Conservation (phyloP, 1,284 basidiomycete species). For the Heterobasidion occidentale region DNA sequence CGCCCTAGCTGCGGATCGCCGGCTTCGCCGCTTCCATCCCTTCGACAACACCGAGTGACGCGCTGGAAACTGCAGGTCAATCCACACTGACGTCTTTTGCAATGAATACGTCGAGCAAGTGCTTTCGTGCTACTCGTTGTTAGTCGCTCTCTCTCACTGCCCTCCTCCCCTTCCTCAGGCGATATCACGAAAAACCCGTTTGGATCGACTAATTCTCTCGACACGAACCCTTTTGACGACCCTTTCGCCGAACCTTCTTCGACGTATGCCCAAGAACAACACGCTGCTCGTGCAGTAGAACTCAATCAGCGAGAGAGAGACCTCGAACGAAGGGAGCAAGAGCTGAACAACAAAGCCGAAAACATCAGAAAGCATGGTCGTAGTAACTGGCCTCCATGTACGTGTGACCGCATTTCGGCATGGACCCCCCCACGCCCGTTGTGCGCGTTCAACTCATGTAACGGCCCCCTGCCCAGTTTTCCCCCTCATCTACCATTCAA, state of each 20-base stretch:
- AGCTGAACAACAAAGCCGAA: conserved; percentile 60
- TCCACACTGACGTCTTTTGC: background rate
- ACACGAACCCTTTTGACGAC: conserved; percentile 81
- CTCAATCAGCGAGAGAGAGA: conserved; percentile 71
- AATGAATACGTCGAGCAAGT: background rate
- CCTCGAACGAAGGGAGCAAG: conserved; percentile 69
- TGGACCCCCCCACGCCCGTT: conserved; percentile 3
- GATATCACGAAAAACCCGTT: conserved; percentile 59
- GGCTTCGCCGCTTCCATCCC: background rate
- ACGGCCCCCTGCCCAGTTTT: conserved; percentile 51
- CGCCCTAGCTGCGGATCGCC: background rate
- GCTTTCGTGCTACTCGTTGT: background rate
- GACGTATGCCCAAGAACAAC: conserved; percentile 10
- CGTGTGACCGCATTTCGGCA: conserved; percentile 19
- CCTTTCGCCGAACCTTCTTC: conserved; percentile 28
- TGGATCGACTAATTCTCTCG: conserved; percentile 75
- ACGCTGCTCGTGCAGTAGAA: conserved; percentile 44
- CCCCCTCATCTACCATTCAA: conserved; percentile 91
- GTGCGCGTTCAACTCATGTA: background rate
- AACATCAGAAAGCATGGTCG: conserved; percentile 74
- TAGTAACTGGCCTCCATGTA: conserved; percentile 88
- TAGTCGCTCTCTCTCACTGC: background rate
- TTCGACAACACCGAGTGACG: background rate
- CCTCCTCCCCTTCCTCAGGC: background rate
- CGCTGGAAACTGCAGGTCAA: background rate